Evolutionary conservation across 768 basidiomycete genomes (phyloP).

Genomic region (Russula sp.): DNA sequence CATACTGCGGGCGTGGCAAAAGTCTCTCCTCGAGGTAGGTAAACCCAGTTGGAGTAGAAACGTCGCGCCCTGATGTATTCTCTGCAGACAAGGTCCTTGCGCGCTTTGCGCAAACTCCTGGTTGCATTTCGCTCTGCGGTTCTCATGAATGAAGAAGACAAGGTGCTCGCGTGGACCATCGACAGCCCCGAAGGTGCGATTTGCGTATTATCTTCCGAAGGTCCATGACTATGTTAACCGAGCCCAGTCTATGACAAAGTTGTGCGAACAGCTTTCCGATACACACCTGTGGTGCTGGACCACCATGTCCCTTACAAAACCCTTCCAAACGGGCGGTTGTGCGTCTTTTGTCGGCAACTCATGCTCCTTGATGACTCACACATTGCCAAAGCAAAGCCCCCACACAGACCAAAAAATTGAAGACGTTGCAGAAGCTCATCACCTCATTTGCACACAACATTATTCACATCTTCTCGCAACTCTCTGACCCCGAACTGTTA

Average conservation of each 20-base stretch:
- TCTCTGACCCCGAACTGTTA: conserved; percentile 58
- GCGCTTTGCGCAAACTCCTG: conserved; percentile 73
- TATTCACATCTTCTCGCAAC: conserved; percentile 67
- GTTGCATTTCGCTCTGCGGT: conserved; percentile 89
- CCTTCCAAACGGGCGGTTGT: conserved; percentile 80
- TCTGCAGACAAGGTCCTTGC: conserved; percentile 71
- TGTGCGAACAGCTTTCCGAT: conserved; percentile 76
- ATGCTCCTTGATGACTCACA: not conserved
- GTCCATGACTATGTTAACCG: not conserved
- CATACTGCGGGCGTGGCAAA: conserved; percentile 79
- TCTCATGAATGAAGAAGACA: conserved; percentile 81
- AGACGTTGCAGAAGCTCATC: conserved; percentile 78
- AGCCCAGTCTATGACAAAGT: conserved; percentile 87
- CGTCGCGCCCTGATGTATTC: not conserved
- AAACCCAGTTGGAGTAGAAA: not conserved
- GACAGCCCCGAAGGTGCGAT: conserved; percentile 65
- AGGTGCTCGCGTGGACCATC: conserved; percentile 77
- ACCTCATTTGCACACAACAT: conserved; percentile 87
- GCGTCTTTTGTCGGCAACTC: conserved; percentile 27
- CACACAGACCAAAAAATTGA: conserved; percentile 72
- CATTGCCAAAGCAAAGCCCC: conserved; percentile 63
- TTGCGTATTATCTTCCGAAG: not conserved
- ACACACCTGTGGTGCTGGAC: conserved; percentile 81
- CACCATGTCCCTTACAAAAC: conserved; percentile 88
- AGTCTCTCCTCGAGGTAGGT: conserved; percentile 72